These are phyloP conservation scores for Arthrobotrys megalospora DNA, from an alignment of 2,329 filamentous ascomycete species.

Conservation along the genomic window DNA sequence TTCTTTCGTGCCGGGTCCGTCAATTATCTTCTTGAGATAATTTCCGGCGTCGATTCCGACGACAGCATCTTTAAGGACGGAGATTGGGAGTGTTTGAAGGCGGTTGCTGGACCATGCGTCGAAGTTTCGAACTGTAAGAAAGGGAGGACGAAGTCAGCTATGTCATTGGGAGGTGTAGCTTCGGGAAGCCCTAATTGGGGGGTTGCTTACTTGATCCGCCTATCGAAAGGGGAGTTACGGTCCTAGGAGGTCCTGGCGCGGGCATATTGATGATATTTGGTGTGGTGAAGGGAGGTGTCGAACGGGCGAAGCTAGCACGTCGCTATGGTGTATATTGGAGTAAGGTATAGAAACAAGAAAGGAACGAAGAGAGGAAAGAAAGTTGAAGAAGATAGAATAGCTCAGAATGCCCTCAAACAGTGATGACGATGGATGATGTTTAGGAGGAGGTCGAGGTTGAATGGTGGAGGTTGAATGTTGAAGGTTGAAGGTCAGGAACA, in stretches of 20 bases:
- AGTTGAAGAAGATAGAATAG: not conserved
- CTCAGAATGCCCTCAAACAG: not conserved
- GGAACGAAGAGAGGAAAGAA: not conserved
- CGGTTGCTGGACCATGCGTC: constrained; percentile 74
- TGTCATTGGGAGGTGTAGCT: constrained; percentile 6
- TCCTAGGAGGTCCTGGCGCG: constrained; percentile 37
- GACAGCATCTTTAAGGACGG: constrained; percentile 80
- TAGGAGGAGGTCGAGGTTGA: constrained; percentile 4
- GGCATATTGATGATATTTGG: constrained; percentile 49
- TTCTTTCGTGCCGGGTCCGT: constrained; percentile 80
- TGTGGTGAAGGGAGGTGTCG: constrained; percentile 6
- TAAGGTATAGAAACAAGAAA: not conserved
- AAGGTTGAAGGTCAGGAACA: constrained; percentile 13
- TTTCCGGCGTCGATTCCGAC: constrained; percentile 91
- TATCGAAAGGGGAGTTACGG: constrained; percentile 59
- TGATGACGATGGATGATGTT: not conserved
- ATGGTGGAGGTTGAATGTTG: constrained; percentile 12
- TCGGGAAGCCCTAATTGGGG: not conserved
- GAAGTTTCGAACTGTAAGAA: constrained; percentile 69
- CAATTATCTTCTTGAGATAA: constrained; percentile 85
- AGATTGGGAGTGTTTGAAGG: constrained; percentile 74
- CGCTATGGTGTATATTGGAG: constrained; percentile 15
- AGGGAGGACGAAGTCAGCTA: constrained; percentile 27
- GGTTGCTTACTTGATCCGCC: constrained; percentile 54
- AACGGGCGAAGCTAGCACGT: constrained; percentile 11